Percentiles rank a stretch among this genome's conserved stretches.
Evolutionary conservation across 176 grass and related monocot genomes (phyloP).

Genomic region (Secale cereale): DNA sequence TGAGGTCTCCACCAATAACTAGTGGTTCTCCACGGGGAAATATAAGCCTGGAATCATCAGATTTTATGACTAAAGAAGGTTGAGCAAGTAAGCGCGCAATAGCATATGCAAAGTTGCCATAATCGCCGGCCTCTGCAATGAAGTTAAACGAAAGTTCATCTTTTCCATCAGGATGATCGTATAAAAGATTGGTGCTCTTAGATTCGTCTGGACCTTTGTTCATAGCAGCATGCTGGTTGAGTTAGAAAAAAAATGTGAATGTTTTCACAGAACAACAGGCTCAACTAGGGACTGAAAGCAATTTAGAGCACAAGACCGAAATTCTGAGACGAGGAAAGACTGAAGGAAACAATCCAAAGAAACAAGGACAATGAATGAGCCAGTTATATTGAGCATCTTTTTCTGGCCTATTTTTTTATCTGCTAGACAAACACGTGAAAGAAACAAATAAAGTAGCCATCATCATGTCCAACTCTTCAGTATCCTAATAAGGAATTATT

Average conservation of each 20-base stretch:
- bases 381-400: neutral
- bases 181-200: slow-evolving; percentile 59
- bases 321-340: neutral
- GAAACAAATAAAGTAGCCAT: neutral
- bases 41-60: slow-evolving; percentile 30
- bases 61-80: slow-evolving; percentile 47
- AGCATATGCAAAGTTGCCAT: slow-evolving; percentile 81
- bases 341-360: neutral
- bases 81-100: slow-evolving; percentile 85
- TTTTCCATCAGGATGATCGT: slow-evolving; percentile 73
- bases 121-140: slow-evolving; percentile 86
- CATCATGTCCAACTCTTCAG: neutral
- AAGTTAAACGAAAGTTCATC: slow-evolving; percentile 95
- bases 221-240: slow-evolving; percentile 87
- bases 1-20: slow-evolving; percentile 60
- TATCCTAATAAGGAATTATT: neutral
- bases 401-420: neutral
- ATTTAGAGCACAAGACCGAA: neutral
- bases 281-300: neutral
- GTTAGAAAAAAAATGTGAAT: slow-evolving; percentile 27
- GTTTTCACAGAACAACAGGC: slow-evolving; percentile 9
- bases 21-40: slow-evolving; percentile 60
- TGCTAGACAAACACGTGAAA: neutral
- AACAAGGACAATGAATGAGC: slow-evolving; percentile 5
- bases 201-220: slow-evolving; percentile 80